These are phyloP conservation scores for Chaetomium tenue DNA, from an alignment of 495 filamentous ascomycete genomes.

Conservation along the genomic window DNA sequence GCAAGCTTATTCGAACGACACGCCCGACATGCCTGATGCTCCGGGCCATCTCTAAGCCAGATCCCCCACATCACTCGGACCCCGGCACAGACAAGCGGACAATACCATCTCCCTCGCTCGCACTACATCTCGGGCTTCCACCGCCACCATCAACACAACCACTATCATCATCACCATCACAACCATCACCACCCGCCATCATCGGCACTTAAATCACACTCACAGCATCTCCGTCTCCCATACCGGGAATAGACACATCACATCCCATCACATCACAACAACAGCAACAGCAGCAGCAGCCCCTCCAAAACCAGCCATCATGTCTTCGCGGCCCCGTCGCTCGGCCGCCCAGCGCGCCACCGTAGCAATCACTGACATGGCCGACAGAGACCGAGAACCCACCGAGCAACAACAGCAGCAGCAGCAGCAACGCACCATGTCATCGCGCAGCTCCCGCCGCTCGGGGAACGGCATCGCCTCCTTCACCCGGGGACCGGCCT, in stretches of 20 bases:
- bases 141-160: conserved; percentile 11
- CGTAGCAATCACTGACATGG: conserved; percentile 52
- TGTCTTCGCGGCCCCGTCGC: conserved; percentile 47
- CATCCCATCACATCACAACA: neutral
- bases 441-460: conserved; percentile 48
- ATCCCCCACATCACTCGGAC: conserved; percentile 1
- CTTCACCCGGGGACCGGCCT: conserved; percentile 52
- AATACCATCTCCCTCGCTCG: conserved; percentile 6
- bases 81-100: conserved; percentile 6
- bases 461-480: conserved; percentile 49
- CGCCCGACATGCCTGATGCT: conserved; percentile 3
- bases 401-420: too few species aligned
- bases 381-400: conserved; percentile 45
- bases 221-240: conserved; percentile 1
- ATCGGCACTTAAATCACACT: neutral
- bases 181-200: neutral
- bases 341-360: conserved; percentile 50
- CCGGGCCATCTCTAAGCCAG: conserved; percentile 5
- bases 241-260: neutral
- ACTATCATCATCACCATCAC: neutral
- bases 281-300: conserved; percentile 6
- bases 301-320: conserved; percentile 24
- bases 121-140: conserved; percentile 9
- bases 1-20: conserved; percentile 27
- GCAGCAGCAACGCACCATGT: conserved; percentile 49